Evolutionary conservation across 2,329 filamentous ascomycete genomes (phyloP).

Genomic region (Biscogniauxia sp.): DNA sequence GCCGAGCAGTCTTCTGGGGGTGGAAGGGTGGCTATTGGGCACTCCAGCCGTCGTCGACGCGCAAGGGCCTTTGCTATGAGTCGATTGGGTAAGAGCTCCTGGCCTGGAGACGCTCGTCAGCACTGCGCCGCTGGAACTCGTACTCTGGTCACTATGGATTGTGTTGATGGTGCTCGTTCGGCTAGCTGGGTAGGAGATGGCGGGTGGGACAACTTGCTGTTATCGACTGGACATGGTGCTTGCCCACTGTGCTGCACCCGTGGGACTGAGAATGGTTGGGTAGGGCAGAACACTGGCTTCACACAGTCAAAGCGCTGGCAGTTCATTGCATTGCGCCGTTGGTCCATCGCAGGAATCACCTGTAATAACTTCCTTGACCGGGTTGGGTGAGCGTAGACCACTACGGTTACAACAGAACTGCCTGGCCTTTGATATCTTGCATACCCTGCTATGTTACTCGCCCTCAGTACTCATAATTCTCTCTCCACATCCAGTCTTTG

Average conservation of each 20-base stretch:
- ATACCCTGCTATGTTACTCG: constrained; percentile 37
- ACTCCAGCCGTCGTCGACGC: constrained; percentile 57
- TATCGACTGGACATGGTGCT: constrained; percentile 21
- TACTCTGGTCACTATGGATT: constrained; percentile 47
- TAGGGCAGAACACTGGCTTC: constrained; percentile 47
- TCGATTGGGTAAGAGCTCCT: constrained; percentile 72
- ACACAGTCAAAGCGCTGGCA: constrained; percentile 44
- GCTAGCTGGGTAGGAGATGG: constrained; percentile 30
- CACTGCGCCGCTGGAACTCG: constrained; percentile 61
- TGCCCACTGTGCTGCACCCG: constrained; percentile 20
- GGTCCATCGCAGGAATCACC: constrained; percentile 44
- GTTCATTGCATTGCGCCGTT: constrained; percentile 34
- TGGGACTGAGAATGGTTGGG: constrained; percentile 33
- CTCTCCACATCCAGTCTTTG: constrained; percentile 22
- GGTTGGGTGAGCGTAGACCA: constrained; percentile 39
- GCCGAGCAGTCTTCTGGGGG: constrained; percentile 37
- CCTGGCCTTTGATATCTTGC: constrained; percentile 32
- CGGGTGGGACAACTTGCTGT: constrained; percentile 24
- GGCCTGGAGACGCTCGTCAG: constrained; percentile 73
- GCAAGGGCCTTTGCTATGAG: constrained; percentile 69
- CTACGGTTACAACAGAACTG: constrained; percentile 47
- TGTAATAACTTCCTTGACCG: constrained; percentile 22
- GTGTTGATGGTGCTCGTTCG: constrained; percentile 26
- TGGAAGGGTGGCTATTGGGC: constrained; percentile 48
- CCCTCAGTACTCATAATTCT: constrained; percentile 42